Percentiles rank a stretch among this genome's conserved stretches.
These are phyloP conservation scores for Chaetomiaceae sp. DNA, from an alignment of 2,329 filamentous ascomycete species.

Conservation along the genomic window DNA sequence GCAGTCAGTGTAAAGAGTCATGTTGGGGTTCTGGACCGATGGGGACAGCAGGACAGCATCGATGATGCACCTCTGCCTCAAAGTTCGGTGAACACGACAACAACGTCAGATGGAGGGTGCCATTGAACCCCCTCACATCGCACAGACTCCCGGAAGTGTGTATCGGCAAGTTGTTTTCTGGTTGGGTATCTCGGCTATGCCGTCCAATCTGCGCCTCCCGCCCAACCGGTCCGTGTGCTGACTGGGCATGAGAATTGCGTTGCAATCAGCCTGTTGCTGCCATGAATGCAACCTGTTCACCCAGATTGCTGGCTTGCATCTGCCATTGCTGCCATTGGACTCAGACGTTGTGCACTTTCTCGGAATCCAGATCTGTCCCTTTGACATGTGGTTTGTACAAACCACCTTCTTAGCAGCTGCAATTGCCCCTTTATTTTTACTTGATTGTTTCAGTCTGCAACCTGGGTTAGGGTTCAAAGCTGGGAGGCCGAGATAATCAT, in stretches of 20 bases:
- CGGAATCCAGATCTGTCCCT: too few species aligned
- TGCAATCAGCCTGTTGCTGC: slow-evolving; percentile 10
- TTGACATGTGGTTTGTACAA: too few species aligned
- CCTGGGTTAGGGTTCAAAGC: too few species aligned
- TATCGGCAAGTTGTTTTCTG: slow-evolving; percentile 3
- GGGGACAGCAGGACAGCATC: not conserved
- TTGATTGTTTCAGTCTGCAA: too few species aligned
- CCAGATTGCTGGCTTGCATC: not conserved
- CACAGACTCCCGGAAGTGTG: not conserved
- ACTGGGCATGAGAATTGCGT: not conserved
- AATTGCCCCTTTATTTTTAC: too few species aligned
- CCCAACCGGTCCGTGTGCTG: not conserved
- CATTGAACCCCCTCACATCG: not conserved
- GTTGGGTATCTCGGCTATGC: slow-evolving; percentile 8
- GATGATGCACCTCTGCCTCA: too few species aligned
- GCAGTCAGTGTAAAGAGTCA: not conserved
- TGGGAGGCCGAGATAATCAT: too few species aligned
- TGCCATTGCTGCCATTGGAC: not conserved
- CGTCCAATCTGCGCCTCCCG: not conserved
- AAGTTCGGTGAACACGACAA: not conserved
- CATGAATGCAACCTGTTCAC: too few species aligned
- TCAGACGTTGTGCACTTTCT: too few species aligned
- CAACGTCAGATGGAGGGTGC: not conserved
- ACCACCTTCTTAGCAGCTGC: too few species aligned
- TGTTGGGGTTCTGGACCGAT: not conserved